A percentile compares a stretch with the other conserved stretches of the same genome.
phyloP scores from a whole-genome alignment of 345 rosid genomes.

The Lumnitzera littorea region DNA sequence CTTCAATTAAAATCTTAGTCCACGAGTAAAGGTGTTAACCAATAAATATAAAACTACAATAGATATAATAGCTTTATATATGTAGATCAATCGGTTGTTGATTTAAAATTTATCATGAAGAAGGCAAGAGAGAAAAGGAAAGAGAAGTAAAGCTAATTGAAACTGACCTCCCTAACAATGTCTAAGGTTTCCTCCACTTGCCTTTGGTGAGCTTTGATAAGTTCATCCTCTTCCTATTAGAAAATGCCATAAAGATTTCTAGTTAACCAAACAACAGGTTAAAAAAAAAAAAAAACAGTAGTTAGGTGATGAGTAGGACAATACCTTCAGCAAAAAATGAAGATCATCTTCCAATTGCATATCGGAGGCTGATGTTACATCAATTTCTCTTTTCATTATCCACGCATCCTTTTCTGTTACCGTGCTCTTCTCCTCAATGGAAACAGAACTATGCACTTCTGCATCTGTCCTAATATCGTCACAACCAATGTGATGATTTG shows the following conservation, averaged over 20 bases:
- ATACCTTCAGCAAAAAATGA: conserved; percentile 38
- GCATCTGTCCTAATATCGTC: conserved; percentile 20
- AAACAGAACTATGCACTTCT: conserved; percentile 19
- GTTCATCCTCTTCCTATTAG: conserved; percentile 53
- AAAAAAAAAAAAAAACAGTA: not conserved
- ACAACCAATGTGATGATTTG: not conserved
- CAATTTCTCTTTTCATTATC: conserved; percentile 9
- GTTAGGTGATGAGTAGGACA: not conserved
- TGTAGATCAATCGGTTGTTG: no score
- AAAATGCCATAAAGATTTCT: conserved; percentile 1
- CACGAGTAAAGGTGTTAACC: no score
- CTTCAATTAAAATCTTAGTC: no score
- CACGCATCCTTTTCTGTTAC: conserved; percentile 16
- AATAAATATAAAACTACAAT: no score
- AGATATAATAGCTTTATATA: no score
- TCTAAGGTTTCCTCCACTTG: conserved; percentile 52
- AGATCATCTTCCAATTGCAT: conserved; percentile 34
- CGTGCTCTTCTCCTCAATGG: conserved; percentile 16
- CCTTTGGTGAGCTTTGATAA: conserved; percentile 42
- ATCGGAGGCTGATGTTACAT: not conserved
- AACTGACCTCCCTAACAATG: conserved; percentile 41
- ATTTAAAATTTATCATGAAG: no score
- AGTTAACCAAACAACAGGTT: not conserved
- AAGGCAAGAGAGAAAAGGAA: no score
- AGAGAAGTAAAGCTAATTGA: not conserved